Evolutionary conservation across 352 stramenopile species (phyloP).

Genomic region (Pythium aristosporum): DNA sequence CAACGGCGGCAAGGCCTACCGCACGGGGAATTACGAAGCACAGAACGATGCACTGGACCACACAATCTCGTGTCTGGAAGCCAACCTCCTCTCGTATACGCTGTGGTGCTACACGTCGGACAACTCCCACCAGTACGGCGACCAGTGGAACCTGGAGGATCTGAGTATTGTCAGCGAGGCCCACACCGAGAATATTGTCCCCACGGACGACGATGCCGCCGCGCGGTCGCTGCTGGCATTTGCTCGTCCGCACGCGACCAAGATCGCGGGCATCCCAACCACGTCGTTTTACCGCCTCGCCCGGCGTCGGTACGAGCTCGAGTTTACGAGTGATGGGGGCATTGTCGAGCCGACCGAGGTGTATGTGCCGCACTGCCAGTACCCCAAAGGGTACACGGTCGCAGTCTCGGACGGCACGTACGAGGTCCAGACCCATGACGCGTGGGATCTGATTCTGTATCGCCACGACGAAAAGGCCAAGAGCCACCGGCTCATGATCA

Average conservation of each 20-base stretch:
- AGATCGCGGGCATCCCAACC: conserved; percentile 59
- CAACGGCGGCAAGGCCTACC: conserved; percentile 46
- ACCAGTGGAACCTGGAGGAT: conserved; percentile 88
- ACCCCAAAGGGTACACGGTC: conserved; percentile 59
- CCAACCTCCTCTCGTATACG: conserved; percentile 80
- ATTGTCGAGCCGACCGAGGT: conserved; percentile 46
- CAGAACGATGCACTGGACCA: conserved; percentile 71
- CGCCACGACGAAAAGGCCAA: conserved; percentile 42
- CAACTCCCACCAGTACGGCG: conserved; percentile 75
- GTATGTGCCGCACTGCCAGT: conserved; percentile 78
- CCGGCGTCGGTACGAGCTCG: conserved; percentile 54
- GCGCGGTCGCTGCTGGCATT: conserved; percentile 51
- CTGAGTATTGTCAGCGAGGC: conserved; percentile 72
- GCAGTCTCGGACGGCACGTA: conserved; percentile 59
- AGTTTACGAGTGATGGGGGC: conserved; percentile 38
- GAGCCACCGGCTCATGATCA: conserved; percentile 19
- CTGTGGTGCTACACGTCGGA: conserved; percentile 89
- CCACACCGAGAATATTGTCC: background rate
- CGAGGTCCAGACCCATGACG: conserved; percentile 44
- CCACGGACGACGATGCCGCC: conserved; percentile 5
- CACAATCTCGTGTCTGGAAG: conserved; percentile 71
- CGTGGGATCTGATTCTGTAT: conserved; percentile 61
- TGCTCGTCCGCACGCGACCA: conserved; percentile 61
- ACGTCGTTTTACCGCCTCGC: conserved; percentile 61
- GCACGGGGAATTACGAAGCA: conserved; percentile 44